Evolutionary conservation across 495 filamentous ascomycete species (phyloP).

Genomic region (Hypoxylon fragiforme): DNA sequence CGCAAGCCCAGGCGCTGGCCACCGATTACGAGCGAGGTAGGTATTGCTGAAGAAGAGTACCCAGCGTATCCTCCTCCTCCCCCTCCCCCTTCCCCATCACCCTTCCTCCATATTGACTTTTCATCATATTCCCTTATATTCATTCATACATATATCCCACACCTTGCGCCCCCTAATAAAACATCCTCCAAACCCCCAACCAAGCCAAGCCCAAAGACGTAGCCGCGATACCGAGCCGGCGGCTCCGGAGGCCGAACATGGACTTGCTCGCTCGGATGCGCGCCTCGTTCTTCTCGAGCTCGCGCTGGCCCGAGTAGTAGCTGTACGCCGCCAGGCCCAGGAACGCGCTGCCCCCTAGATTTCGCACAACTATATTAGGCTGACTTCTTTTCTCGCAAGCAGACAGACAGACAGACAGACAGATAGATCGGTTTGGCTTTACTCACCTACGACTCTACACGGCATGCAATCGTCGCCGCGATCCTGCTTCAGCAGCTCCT

Average conservation of each 20-base stretch:
- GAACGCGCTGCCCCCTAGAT: slow-evolving; percentile 77
- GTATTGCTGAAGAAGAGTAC: slow-evolving; percentile 14
- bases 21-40: background rate
- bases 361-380: background rate
- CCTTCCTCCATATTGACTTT: too few relatives aligned
- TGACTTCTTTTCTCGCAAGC: too few relatives aligned
- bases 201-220: slow-evolving; percentile 71
- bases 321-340: slow-evolving; percentile 88
- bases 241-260: slow-evolving; percentile 75
- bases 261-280: slow-evolving; percentile 70
- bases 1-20: background rate
- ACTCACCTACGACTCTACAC: slow-evolving; percentile 69
- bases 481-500: slow-evolving; percentile 62
- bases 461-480: slow-evolving; percentile 68
- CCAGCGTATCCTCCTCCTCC: background rate
- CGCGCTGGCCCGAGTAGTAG: slow-evolving; percentile 76
- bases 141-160: too few relatives aligned
- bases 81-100: too few relatives aligned
- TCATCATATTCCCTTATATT: too few relatives aligned
- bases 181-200: slow-evolving; percentile 60
- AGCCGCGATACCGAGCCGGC: slow-evolving; percentile 69
- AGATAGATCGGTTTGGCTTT: background rate
- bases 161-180: too few relatives aligned
- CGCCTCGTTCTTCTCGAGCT: slow-evolving; percentile 70
- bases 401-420: too few relatives aligned